Evolutionary conservation across 345 rosid species (phyloP).

Genomic region (Arabis hirsuta): DNA sequence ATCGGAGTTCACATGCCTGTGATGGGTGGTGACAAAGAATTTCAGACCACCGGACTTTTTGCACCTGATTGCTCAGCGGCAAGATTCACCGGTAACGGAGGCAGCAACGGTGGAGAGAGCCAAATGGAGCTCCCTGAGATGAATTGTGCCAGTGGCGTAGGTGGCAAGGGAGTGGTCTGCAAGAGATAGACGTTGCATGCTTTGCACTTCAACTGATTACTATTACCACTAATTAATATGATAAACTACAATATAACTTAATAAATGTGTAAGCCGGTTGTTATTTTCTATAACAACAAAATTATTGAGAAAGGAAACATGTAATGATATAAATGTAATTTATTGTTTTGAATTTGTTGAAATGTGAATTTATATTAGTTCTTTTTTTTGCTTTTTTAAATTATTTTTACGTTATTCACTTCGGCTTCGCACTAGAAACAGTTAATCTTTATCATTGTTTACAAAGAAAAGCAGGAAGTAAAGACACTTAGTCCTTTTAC

Average conservation of each 20-base stretch:
- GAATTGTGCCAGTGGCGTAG: conserved; percentile 53
- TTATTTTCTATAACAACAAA: background rate
- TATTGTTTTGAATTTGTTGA: background rate
- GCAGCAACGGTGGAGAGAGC: background rate
- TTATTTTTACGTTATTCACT: no score
- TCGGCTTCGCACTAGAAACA: no score
- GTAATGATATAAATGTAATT: conserved; percentile 17
- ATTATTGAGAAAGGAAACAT: conserved; percentile 23
- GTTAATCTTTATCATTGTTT: no score
- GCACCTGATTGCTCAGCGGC: conserved; percentile 56
- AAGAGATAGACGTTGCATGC: conserved; percentile 44
- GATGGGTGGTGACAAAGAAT: conserved; percentile 63
- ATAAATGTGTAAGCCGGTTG: conserved; percentile 7
- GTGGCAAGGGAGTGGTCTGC: conserved; percentile 61
- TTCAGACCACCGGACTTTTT: conserved; percentile 56
- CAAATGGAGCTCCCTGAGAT: conserved; percentile 45
- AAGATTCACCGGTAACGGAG: conserved; percentile 39
- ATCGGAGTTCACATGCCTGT: conserved; percentile 69
- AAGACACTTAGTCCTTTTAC: no score
- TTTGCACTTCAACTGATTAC: background rate
- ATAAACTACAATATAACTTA: conserved; percentile 11
- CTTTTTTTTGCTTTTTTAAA: background rate
- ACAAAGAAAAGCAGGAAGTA: no score
- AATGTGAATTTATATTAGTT: background rate
- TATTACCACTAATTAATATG: conserved; percentile 19